Conservation (phyloP, 2,329 filamentous ascomycete species). For the Coniella vitis region DNA sequence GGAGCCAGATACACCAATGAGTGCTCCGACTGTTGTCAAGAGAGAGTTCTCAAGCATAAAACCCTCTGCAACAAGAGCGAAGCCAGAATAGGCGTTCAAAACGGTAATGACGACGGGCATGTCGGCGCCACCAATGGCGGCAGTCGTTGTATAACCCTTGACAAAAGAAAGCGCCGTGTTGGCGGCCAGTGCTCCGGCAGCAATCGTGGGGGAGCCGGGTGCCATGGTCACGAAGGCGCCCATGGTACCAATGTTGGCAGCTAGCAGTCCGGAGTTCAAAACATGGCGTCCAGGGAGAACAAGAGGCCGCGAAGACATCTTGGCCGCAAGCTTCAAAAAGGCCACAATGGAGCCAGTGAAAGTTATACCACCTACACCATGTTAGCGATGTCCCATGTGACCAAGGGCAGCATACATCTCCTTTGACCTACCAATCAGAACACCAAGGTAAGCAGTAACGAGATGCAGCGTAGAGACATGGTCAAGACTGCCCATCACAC, state of each 20-base stretch:
- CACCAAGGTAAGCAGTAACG: constrained; percentile 78
- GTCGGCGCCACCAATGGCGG: constrained; percentile 86
- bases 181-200: constrained; percentile 68
- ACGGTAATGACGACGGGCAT: constrained; percentile 92
- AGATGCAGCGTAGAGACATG: constrained; percentile 73
- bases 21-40: constrained; percentile 74
- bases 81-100: constrained; percentile 84
- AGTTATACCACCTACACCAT: constrained; percentile 59
- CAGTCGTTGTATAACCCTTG: constrained; percentile 82
- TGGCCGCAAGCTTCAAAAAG: constrained; percentile 78
- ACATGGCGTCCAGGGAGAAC: constrained; percentile 67
- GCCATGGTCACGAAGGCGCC: constrained; percentile 76
- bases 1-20: constrained; percentile 83
- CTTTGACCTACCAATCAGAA: constrained; percentile 58
- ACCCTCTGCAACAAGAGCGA: constrained; percentile 82
- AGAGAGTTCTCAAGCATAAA: constrained; percentile 88
- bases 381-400: background rate
- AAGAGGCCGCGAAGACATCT: constrained; percentile 71
- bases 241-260: constrained; percentile 75
- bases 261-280: constrained; percentile 68
- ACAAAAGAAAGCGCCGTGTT: constrained; percentile 74
- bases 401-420: too few relatives aligned
- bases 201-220: constrained; percentile 70
- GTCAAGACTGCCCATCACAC: constrained; percentile 67
- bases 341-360: constrained; percentile 89